phyloP scores from a whole-genome alignment of 2,329 filamentous ascomycete genomes.

The Sporothrix brunneoviolacea region DNA sequence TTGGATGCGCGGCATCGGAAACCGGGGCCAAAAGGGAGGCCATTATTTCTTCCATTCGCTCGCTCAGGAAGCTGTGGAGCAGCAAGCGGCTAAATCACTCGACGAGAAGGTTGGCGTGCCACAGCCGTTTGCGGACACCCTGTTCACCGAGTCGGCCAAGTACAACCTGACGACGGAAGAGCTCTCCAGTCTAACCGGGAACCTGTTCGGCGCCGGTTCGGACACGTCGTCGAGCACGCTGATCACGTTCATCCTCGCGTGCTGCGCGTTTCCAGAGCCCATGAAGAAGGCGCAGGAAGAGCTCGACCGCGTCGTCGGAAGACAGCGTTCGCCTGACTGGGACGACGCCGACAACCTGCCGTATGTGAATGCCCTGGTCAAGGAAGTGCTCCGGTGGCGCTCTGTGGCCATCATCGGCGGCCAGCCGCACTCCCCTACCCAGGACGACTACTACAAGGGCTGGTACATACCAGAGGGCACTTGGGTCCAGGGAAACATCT shows the following conservation, averaged over 20 bases:
- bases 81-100: conserved; percentile 25
- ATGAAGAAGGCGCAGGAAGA: conserved; percentile 44
- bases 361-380: conserved; percentile 47
- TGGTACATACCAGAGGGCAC: conserved; percentile 44
- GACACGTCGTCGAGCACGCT: conserved; percentile 44
- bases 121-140: conserved; percentile 35
- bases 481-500: conserved; percentile 45
- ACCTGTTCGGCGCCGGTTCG: conserved; percentile 41
- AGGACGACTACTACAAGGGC: conserved; percentile 41
- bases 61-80: conserved; percentile 41
- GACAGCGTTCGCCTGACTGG: conserved; percentile 38
- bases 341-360: conserved; percentile 43
- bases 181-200: conserved; percentile 40
- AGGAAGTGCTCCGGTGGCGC: conserved; percentile 51
- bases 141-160: conserved; percentile 42
- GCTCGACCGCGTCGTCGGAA: conserved; percentile 44
- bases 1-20: conserved; percentile 44
- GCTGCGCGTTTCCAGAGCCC: conserved; percentile 41
- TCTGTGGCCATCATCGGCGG: conserved; percentile 46
- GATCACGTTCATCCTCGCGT: conserved; percentile 43
- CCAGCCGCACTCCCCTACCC: conserved; percentile 42
- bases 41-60: conserved; percentile 46
- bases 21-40: conserved; percentile 32
- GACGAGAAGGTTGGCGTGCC: conserved; percentile 21
- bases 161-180: conserved; percentile 39